A percentile compares a stretch with the other conserved stretches of the same genome.
These are phyloP conservation scores for Colletotrichum cordylinicola DNA, from an alignment of 2,329 filamentous ascomycete genomes.

Conservation along the genomic window DNA sequence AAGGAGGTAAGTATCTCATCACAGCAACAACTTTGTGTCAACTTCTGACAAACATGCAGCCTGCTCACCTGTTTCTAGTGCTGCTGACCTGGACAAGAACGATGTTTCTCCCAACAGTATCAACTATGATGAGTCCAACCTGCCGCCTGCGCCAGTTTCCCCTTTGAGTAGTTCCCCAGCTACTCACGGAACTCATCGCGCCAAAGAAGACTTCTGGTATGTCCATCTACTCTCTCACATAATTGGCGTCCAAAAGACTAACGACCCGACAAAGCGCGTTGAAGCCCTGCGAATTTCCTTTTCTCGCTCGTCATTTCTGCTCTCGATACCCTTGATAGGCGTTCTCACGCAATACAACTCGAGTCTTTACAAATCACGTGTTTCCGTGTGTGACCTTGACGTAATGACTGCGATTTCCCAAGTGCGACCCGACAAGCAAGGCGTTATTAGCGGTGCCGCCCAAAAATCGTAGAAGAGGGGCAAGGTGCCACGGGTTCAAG, in stretches of 20 bases:
- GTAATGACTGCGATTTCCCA: neutral
- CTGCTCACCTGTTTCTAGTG: neutral
- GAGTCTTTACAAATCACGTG: neutral
- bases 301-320: neutral
- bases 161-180: conserved; percentile 3
- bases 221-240: neutral
- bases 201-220: neutral
- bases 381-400: neutral
- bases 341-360: neutral
- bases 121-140: neutral
- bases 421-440: neutral
- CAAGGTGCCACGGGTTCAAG: neutral
- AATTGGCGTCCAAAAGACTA: neutral
- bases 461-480: neutral
- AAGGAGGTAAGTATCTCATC: neutral
- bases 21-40: neutral
- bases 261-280: neutral
- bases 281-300: accelerated
- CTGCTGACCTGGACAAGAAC: neutral
- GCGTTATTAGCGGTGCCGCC: neutral
- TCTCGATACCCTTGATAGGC: neutral
- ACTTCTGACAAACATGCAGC: neutral
- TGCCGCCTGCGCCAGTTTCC: neutral
- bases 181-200: neutral
- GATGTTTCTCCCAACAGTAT: neutral